Percentiles rank a stretch among this genome's conserved stretches.
These are phyloP conservation scores for Pleurotus platypus DNA, from an alignment of 768 basidiomycete species.

Conservation along the genomic window DNA sequence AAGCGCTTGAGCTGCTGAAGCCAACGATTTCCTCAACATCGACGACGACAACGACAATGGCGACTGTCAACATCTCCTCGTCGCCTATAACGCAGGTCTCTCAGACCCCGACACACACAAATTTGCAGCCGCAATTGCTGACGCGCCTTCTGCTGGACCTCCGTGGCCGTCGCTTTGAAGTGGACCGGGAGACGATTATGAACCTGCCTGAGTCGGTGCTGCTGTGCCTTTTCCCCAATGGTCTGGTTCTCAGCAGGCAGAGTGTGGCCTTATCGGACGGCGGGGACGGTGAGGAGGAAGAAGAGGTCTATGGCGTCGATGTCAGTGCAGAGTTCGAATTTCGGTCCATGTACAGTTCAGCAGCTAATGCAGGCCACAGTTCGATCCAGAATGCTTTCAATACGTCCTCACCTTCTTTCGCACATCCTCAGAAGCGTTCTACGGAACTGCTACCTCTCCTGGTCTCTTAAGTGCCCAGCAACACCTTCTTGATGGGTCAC, in stretches of 20 bases:
- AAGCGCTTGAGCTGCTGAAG: background rate
- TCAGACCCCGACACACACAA: constrained; percentile 62
- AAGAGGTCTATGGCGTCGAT: constrained; percentile 94
- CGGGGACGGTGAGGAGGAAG: constrained; percentile 76
- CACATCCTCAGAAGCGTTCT: constrained; percentile 84
- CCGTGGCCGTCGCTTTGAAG: constrained; percentile 85
- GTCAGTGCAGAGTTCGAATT: constrained; percentile 48
- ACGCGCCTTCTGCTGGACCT: constrained; percentile 90
- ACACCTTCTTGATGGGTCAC: constrained; percentile 65
- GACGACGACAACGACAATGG: constrained; percentile 22
- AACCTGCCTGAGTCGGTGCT: constrained; percentile 96
- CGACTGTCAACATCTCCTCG: constrained; percentile 37
- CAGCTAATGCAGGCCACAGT: constrained; percentile 44
- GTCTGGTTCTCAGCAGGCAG: constrained; percentile 88
- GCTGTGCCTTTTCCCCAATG: constrained; percentile 95
- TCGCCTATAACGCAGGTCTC: constrained; percentile 60
- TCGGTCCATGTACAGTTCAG: constrained; percentile 4
- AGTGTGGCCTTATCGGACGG: constrained; percentile 72
- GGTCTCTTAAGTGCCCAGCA: constrained; percentile 80
- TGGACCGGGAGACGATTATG: constrained; percentile 98
- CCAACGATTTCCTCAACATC: background rate
- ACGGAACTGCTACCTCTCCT: constrained; percentile 72
- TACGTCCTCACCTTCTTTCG: constrained; percentile 93
- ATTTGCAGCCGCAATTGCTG: constrained; percentile 82
- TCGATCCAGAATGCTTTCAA: constrained; percentile 95